These are phyloP conservation scores for Talaromyces ruber DNA, from an alignment of 495 filamentous ascomycete genomes.

Conservation along the genomic window DNA sequence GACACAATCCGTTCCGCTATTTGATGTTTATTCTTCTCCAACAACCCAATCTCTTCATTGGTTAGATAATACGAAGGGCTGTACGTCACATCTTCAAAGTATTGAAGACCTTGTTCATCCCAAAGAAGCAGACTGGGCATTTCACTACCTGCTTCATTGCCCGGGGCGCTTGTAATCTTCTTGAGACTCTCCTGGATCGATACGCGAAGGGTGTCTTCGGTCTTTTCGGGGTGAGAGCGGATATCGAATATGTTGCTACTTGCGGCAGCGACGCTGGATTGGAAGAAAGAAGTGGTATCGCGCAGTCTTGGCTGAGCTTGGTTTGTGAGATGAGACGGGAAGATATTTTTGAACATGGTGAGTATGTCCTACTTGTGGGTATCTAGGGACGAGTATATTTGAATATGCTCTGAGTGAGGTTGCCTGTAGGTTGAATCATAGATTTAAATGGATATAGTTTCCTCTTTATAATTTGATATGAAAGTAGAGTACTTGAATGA, in stretches of 20 bases:
- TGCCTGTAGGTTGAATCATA: not conserved
- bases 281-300: not conserved
- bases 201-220: not conserved
- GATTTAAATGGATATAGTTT: not conserved
- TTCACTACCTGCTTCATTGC: no score
- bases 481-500: not conserved
- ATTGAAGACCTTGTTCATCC: constrained; percentile 60
- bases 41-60: constrained; percentile 64
- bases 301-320: not conserved
- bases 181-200: not conserved
- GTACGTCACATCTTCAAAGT: constrained; percentile 73
- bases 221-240: not conserved
- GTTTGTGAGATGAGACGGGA: not conserved
- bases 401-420: not conserved
- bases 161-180: not conserved
- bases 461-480: not conserved
- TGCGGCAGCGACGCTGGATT: not conserved
- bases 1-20: constrained; percentile 57
- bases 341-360: not conserved
- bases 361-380: not conserved
- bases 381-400: not conserved
- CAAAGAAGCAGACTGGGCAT: constrained; percentile 28
- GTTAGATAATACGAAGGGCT: constrained; percentile 75
- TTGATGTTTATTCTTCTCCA: constrained; percentile 47
- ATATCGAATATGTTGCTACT: not conserved